Evolutionary conservation across 257 asterid species (phyloP).

Genomic region (Phtheirospermum japonicum): DNA sequence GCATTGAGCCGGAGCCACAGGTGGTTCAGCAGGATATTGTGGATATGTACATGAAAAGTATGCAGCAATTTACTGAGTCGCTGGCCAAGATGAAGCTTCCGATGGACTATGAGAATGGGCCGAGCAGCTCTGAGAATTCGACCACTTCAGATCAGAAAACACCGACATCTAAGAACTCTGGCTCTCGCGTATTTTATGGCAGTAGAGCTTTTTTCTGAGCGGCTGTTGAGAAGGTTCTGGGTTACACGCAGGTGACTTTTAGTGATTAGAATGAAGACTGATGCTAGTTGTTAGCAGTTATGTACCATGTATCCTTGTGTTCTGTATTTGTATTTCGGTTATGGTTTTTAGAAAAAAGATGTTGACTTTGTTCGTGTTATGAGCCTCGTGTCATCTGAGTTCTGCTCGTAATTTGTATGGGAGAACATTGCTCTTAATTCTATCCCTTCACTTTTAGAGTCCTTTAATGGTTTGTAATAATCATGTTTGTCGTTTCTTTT

Average conservation of each 20-base stretch:
- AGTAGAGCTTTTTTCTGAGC: conserved; percentile 96
- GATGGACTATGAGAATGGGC: conserved; percentile 62
- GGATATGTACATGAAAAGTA: conserved; percentile 97
- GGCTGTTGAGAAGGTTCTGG: conserved; percentile 21
- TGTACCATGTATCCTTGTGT: conserved; percentile 25
- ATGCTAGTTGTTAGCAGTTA: conserved; percentile 33
- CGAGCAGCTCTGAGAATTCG: conserved; percentile 72
- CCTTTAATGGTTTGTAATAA: conserved; percentile 26
- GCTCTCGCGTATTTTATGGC: conserved; percentile 89
- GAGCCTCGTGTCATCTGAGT: conserved; percentile 25
- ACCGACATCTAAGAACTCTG: conserved; percentile 64
- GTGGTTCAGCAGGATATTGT: conserved; percentile 95
- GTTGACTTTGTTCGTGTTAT: conserved; percentile 29
- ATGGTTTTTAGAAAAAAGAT: conserved; percentile 32
- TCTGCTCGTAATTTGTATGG: conserved; percentile 30
- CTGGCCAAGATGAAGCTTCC: conserved; percentile 98
- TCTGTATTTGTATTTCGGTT: conserved; percentile 32
- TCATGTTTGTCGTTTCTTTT: conserved; percentile 14
- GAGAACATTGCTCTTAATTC: conserved; percentile 27
- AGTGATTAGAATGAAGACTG: conserved; percentile 44
- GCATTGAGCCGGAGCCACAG: conserved; percentile 60
- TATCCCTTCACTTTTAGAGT: conserved; percentile 2
- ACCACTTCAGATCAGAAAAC: conserved; percentile 73
- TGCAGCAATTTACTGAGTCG: conserved; percentile 95
- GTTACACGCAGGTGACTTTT: conserved; percentile 45